A percentile compares a stretch with the other conserved stretches of the same genome.
Conservation (phyloP, 768 basidiomycete species). For the Suillus luteus region DNA sequence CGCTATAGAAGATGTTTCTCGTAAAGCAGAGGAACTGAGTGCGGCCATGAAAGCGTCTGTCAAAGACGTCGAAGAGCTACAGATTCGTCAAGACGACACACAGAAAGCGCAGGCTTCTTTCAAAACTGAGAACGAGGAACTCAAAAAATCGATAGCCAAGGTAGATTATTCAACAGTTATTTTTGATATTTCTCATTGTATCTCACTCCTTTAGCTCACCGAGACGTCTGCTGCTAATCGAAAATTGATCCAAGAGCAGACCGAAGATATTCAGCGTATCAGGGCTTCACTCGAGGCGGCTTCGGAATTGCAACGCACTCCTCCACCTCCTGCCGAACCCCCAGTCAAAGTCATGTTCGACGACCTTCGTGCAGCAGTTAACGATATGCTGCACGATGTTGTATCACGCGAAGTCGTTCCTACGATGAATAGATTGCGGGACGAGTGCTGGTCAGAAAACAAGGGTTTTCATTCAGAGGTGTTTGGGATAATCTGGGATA, state of each 20-base stretch:
- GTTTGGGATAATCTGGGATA: constrained; percentile 6
- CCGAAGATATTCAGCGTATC: not conserved
- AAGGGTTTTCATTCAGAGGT: not conserved
- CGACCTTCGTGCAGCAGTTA: constrained; percentile 2
- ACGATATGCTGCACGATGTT: not conserved
- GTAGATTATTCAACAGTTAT: not conserved
- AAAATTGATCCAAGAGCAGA: constrained; percentile 3
- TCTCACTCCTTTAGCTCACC: not conserved
- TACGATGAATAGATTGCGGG: not conserved
- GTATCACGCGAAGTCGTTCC: not conserved
- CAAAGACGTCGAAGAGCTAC: constrained; percentile 28
- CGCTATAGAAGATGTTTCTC: constrained; percentile 23
- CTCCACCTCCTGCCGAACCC: constrained; percentile 4
- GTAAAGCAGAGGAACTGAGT: constrained; percentile 23
- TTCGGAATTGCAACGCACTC: not conserved
- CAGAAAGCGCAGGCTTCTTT: not conserved
- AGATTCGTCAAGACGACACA: constrained; percentile 16
- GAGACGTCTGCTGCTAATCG: not conserved
- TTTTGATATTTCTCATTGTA: not conserved
- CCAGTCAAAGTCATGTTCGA: not conserved
- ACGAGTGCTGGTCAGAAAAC: not conserved
- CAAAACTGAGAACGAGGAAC: constrained; percentile 5
- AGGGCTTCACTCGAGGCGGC: not conserved
- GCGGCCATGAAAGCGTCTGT: constrained; percentile 26
- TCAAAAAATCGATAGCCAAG: not conserved